Evolutionary conservation across 1,284 basidiomycete species (phyloP), one percentile per base, ranked within the genome.

Genomic region (Takashimella koratensis): DNA sequence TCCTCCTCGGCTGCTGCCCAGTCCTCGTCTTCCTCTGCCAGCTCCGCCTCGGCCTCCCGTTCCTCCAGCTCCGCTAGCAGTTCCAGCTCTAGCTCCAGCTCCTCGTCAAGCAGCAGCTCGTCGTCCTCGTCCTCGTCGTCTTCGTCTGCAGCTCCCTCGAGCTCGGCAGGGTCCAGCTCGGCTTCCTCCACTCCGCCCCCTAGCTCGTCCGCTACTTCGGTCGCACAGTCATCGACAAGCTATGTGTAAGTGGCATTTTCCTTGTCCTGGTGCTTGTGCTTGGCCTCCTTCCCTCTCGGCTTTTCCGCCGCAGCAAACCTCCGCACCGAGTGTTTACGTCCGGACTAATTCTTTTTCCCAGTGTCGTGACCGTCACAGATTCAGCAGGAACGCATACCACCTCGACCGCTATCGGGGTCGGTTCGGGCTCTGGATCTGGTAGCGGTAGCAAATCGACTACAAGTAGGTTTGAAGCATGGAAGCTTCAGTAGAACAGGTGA

Each of bases 341-440:
- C n/a, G n/a, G n/a, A n/a, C n/a, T n/a, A n/a, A n/a, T n/a, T n/a
- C n/a, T n/a, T n/a, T n/a, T 20, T 16, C 20, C 11, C 27, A 63
- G 60, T 6, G 39, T 51, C 26, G 56, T 60, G 22, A 60, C 60
- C 11, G 53, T 62, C 5, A 62, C 60, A 11, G 60, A 62, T 30
- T 43, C 43, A 4, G 59, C 53, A 24, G 60, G 60, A 2, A 59
- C 54, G 8, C 60, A 57, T 41, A 52, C 54, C 2, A 59, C 58
- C n/a, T 51, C 60, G 1, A 53, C 55, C 5, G 48, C 60, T 1
- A 53, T 53, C 5, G 48, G 36, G 22, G 55, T 55, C 2, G 55
- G 56, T 40, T 49, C 57, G 10, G 45, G 49, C 2, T 52, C 52
- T 19, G 25, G 43, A 6, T 40, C 42, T 4, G 48, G 52, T 6